These are phyloP conservation scores for Crithidia thermophila DNA, from an alignment of 208 protist species.

Conservation along the genomic window DNA sequence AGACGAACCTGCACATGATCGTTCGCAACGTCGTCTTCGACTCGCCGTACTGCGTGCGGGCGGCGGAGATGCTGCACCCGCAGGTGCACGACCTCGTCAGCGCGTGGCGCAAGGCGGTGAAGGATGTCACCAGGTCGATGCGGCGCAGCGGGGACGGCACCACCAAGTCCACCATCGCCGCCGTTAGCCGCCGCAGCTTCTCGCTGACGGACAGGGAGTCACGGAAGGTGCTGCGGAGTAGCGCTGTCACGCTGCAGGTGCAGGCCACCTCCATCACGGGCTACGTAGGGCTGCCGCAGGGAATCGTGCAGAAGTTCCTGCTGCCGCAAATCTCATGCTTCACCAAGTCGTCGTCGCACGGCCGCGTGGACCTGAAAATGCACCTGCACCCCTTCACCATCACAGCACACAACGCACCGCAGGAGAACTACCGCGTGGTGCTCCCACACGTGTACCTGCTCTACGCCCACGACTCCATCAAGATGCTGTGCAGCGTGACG, in stretches of 20 bases:
- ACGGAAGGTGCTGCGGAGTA: conserved; percentile 9
- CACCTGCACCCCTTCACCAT: conserved; percentile 83
- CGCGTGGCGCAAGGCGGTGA: conserved; percentile 52
- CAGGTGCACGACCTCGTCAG: conserved; percentile 69
- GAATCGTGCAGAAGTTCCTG: conserved; percentile 47
- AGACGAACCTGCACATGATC: conserved; percentile 65
- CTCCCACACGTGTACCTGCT: conserved; percentile 76
- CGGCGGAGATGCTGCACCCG: conserved; percentile 66
- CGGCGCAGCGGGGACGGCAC: neutral
- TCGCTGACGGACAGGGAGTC: conserved; percentile 10
- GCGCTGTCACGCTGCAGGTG: conserved; percentile 46
- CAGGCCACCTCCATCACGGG: conserved; percentile 62
- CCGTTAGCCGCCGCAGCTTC: conserved; percentile 1
- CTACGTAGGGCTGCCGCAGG: conserved; percentile 58
- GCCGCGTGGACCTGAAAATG: conserved; percentile 55
- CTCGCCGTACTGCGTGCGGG: conserved; percentile 59
- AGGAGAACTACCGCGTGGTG: conserved; percentile 53
- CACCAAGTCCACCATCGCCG: neutral
- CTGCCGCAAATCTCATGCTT: conserved; percentile 70
- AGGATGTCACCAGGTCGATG: conserved; percentile 17
- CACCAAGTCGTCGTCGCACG: conserved; percentile 66
- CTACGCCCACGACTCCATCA: conserved; percentile 67
- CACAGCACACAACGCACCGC: conserved; percentile 31
- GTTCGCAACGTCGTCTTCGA: conserved; percentile 46
- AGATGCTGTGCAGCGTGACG: conserved; percentile 56